These are phyloP conservation scores for Friedmanniomyces simplex DNA, from an alignment of 495 filamentous ascomycete species.

Conservation along the genomic window DNA sequence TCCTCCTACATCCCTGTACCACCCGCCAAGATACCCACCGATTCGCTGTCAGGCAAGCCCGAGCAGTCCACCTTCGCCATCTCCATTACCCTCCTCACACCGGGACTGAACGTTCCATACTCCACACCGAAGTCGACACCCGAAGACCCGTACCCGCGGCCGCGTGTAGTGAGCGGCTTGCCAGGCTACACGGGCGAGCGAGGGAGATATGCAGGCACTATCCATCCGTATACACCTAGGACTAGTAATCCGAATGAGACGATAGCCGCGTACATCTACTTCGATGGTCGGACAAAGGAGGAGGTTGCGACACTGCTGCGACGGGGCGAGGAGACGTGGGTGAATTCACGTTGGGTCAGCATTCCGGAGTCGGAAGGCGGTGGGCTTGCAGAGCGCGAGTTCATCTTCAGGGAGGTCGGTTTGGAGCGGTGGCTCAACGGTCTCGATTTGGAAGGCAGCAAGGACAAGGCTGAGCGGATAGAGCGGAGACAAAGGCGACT, in stretches of 20 bases:
- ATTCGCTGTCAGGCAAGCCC: conserved; percentile 56
- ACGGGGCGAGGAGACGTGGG: conserved; percentile 96
- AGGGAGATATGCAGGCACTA: conserved; percentile 45
- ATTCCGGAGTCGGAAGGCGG: conserved; percentile 83
- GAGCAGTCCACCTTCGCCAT: conserved; percentile 93
- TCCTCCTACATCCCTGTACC: conserved; percentile 95
- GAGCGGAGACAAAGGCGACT: conserved; percentile 78
- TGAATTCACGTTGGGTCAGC: conserved; percentile 95
- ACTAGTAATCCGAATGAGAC: conserved; percentile 89
- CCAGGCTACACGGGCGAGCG: conserved; percentile 46
- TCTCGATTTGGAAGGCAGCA: conserved; percentile 67
- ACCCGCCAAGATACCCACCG: conserved; percentile 62
- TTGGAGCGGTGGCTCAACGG: conserved; percentile 93
- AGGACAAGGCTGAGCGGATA: conserved; percentile 77
- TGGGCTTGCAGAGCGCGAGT: conserved; percentile 90
- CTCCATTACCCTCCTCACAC: conserved; percentile 88
- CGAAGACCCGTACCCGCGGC: conserved; percentile 61
- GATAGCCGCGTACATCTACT: conserved; percentile 97
- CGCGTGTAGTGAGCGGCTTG: conserved; percentile 64
- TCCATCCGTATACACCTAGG: conserved; percentile 80
- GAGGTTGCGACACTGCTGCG: conserved; percentile 91
- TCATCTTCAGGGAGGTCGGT: conserved; percentile 94
- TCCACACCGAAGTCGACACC: conserved; percentile 66
- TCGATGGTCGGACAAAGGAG: conserved; percentile 89
- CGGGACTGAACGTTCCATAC: conserved; percentile 79